phyloP scores from a whole-genome alignment of 2,329 filamentous ascomycete genomes.

The Pseudogymnoascus sp. region DNA sequence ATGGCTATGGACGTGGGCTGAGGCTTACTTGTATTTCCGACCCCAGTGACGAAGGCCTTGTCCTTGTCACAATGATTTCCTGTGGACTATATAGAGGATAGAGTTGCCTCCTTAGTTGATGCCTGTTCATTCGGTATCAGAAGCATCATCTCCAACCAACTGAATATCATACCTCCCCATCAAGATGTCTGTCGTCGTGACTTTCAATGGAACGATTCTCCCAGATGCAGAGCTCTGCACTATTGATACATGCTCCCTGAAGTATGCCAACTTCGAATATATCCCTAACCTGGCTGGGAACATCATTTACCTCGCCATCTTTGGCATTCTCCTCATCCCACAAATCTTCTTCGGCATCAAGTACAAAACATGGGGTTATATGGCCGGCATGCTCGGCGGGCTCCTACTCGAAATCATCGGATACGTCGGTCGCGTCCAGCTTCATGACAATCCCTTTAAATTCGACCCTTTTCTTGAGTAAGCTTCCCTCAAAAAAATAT shows the following conservation, averaged over 20 bases:
- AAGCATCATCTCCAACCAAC: neutral
- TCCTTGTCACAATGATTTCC: neutral
- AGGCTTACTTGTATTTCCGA: constrained; percentile 2
- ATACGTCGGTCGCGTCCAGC: constrained; percentile 45
- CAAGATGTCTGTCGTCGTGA: neutral
- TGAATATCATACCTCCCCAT: neutral
- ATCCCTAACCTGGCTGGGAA: constrained; percentile 44
- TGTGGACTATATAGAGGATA: neutral
- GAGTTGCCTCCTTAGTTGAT: neutral
- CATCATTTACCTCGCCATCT: constrained; percentile 44
- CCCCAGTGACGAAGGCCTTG: neutral
- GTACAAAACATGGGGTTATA: constrained; percentile 50
- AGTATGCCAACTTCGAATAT: constrained; percentile 31
- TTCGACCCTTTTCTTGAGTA: constrained; percentile 49
- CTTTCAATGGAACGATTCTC: neutral
- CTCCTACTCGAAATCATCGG: constrained; percentile 44
- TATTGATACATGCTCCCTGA: constrained; percentile 16
- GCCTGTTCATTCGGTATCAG: neutral
- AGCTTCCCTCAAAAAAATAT: constrained; percentile 21
- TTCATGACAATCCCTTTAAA: constrained; percentile 49
- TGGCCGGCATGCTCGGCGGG: constrained; percentile 43
- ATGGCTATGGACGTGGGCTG: neutral
- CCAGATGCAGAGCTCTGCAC: constrained; percentile 12
- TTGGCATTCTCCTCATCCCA: constrained; percentile 40
- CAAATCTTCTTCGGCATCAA: constrained; percentile 43